Evolutionary conservation across 768 basidiomycete species (phyloP), one percentile per base, ranked within the genome.

Genomic region (Auricularia heimuer): DNA sequence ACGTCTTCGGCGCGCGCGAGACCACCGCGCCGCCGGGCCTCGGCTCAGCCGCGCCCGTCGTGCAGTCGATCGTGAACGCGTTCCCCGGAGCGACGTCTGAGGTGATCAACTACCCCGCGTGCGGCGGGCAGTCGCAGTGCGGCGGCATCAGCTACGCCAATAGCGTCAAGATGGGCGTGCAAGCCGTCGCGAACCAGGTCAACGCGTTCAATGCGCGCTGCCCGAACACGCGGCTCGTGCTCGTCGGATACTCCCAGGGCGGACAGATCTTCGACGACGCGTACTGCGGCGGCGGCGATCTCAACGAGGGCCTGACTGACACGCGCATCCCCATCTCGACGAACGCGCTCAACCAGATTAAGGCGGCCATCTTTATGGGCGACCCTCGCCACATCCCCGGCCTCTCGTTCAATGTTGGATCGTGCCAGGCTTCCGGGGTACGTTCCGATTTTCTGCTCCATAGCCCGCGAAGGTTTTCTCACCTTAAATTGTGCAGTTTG

Each of bases 1-100:
- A 65, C 58, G 64, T 65, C 37, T 65, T 65, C 51, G 64, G 64
- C 36, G 64, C 64, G 18, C 64, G 64, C 29, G 64, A 65, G 64
- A 65, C 64, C n/a, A 65, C 64, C 21, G 64, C 36, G 21, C n/a
- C 56, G 11, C 64, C 54, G 18, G 64, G 64, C 4, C 61, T 62
- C 58, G 64, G 64, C 35, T 63, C 64, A 6, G 64, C 64, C 33
- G 62, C 21, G 16, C n/a, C 35, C 16, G 62, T 62, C 44, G 62
- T 62, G 21, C 21, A 14, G 16, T 29, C 24, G 16, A 47, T 62
- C 44, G n/a, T 62, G 21, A 47, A 47, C 34, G 34, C 62, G 18
- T 62, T 24, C 44, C 34, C 35, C 21, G 36, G 36, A 12, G n/a
- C 62, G 62, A 62, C 62, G 16, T 21, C 62, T 6, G 62, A 62